Evolutionary conservation across 805 yeast genomes (phyloP), one percentile per base, ranked within the genome.

Genomic region (Yarrowia phangngaensis): DNA sequence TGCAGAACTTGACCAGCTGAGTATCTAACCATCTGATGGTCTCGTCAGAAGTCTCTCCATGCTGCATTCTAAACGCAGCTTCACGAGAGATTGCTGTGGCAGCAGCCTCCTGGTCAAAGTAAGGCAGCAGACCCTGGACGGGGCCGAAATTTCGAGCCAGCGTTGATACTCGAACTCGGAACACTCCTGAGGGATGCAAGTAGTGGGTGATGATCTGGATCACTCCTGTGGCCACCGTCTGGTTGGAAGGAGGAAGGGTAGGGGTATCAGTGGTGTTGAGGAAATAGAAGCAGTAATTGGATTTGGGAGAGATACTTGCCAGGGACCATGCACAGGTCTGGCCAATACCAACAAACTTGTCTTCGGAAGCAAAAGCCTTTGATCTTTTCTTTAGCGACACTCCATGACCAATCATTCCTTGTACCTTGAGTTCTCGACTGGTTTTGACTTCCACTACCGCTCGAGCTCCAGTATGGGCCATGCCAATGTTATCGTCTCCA

Each of bases 101-200:
- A 3, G 98, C 96, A 9, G 97, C 95, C 67, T 92, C 97, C 72
- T 92, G 97, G 68, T 92, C 99, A 65, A 92, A 92, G 23, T 68
- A 68, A 20, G 82, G 76, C 51, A 73, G 74, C 29, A 82, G 82
- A 33, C 76, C 72, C 50, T 78, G 74, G 14, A 73, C 65, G 14
- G 50, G 50, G 11, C 40, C 38, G 55, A 77, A 60, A 53, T 69
- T 68, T 38, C 79, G 71, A 12, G 73, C 72, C 20, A 92, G 73
- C 0, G 97, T 92, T 16, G 98, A 90, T 26, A 92, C 97, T 58
- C 97, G 78, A 52, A 86, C 71, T 60, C 97, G 77, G 62, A 78
- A 83, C 9, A 90, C 76, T 51, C 98, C 98, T 20, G 89, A 81
- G n/a, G 96, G 76, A 68, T 92, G 97, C 70, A 92, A 95, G 68